Base-by-base conservation (phyloP, 306 rosid genomes). In the Abrus precatorius region DNA sequence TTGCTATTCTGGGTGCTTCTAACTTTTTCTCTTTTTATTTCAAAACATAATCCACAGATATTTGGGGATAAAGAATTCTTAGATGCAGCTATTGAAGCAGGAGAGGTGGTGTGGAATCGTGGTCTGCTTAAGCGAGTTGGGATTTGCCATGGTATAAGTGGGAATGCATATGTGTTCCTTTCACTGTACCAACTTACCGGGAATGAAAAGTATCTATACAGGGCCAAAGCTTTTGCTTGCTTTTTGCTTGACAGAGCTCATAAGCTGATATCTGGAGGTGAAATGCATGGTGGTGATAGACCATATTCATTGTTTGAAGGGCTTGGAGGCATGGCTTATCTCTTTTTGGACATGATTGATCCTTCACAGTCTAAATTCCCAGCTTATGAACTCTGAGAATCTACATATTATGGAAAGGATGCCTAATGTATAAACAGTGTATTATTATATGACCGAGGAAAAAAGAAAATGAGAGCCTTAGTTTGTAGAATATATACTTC, bases 141-240 rank as follows among this genome's bases (percentile, higher is more conserved):
- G 43, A 84, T 90, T 48, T 90, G 94, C 82, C 94, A 90, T 52
- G 91, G 97, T n/a, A 88, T 92, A 5, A 91, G 94, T 72, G 97
- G 97, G 65, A 91, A 89, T 80, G 89, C 94, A 5, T 88, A 86
- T 33, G 85, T 89, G 33, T 88, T 89, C 78, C 85, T 91, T 53
- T 85, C 92, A 14, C 90, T 91, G 72, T 89, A 88, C 84, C 97
- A 85, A 72, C 88, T 79, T 62, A 91, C 92, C 0, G 86, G 91
- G 72, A 72, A 88, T 62, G 72, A 11, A 1, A 78, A 66, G 79
- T 82, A 72, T 82, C 74, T 91, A 41, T 89, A 88, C 84, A 86
- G 76, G 74, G 94, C 94, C 57, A 91, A 89, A 80, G 94, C 93
- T 62, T 91, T 91, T 85, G 83, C 91, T 63, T 86, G 91, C 73